Conservation (phyloP, 2,329 filamentous ascomycete species). For the Diaporthe capsici region DNA sequence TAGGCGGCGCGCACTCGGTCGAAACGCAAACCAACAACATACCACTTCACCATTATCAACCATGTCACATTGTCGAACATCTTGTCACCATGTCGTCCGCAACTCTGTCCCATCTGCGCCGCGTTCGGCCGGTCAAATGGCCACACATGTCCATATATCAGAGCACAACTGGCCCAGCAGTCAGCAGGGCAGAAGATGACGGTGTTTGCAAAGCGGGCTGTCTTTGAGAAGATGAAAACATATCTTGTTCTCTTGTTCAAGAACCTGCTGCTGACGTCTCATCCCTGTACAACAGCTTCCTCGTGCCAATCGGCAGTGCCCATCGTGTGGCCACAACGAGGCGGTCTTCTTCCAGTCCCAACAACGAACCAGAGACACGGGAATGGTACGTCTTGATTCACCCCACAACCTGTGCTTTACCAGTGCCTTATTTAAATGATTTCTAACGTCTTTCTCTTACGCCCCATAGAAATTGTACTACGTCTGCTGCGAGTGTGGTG, state of each 20-base stretch:
- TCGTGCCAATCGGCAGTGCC: constrained; percentile 87
- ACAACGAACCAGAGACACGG: constrained; percentile 95
- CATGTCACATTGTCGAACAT: background rate
- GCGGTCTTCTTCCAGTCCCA: constrained; percentile 99
- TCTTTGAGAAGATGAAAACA: constrained; percentile 38
- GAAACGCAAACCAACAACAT: background rate
- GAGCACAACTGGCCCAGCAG: constrained; percentile 37
- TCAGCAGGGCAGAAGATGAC: constrained; percentile 17
- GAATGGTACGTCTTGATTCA: constrained; percentile 82
- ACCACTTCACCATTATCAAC: background rate
- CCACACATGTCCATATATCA: constrained; percentile 18
- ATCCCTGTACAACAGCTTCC: constrained; percentile 79
- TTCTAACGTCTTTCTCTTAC: background rate
- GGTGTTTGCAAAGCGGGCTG: constrained; percentile 37
- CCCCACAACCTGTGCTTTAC: background rate
- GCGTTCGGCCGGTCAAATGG: background rate
- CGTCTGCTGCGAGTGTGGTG: constrained; percentile 93
- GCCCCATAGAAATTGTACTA: constrained; percentile 85
- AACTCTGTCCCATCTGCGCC: background rate
- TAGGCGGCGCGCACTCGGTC: background rate
- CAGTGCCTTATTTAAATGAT: background rate
- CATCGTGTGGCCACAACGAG: constrained; percentile 86
- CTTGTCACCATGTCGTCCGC: background rate
- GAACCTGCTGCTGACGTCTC: constrained; percentile 57
- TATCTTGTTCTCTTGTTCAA: constrained; percentile 46